phyloP scores from a whole-genome alignment of 2,329 filamentous ascomycete genomes.

The Fusarium sp. region DNA sequence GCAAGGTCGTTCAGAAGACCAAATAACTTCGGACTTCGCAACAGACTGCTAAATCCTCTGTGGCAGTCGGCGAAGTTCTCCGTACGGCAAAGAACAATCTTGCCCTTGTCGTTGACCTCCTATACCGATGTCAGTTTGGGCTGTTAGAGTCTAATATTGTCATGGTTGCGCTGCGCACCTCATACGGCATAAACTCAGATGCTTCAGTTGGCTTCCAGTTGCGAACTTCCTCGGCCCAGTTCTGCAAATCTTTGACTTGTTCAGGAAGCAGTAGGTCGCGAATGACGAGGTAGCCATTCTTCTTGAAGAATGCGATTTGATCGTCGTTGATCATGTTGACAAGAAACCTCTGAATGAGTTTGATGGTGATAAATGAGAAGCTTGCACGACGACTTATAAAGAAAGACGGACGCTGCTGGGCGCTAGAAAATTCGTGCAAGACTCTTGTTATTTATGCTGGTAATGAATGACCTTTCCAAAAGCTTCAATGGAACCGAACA shows the following conservation, averaged over 20 bases:
- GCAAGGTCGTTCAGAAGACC: constrained; percentile 5
- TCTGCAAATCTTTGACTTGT: neutral
- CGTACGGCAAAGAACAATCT: neutral
- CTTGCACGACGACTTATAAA: rapidly evolving
- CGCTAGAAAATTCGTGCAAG: too few species aligned
- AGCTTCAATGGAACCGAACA: too few species aligned
- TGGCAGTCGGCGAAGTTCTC: constrained; percentile 9
- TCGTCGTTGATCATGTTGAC: neutral
- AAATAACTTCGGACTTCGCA: neutral
- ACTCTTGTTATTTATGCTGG: neutral
- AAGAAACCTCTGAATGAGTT: neutral
- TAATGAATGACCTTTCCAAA: too few species aligned
- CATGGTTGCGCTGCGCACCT: neutral
- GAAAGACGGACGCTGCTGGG: rapidly evolving
- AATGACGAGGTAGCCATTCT: neutral
- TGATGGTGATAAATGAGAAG: neutral
- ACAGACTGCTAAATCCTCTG: neutral
- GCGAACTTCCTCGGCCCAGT: neutral
- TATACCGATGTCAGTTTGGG: neutral
- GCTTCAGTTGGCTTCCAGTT: constrained; percentile 6
- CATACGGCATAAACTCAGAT: neutral
- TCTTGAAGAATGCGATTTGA: neutral
- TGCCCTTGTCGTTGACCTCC: constrained; percentile 1
- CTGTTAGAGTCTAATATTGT: rapidly evolving
- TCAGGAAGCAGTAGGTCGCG: neutral